Percentiles rank a stretch among this genome's conserved stretches.
Conservation (phyloP, 148 eudicot species). For the Camellia granthamiana region DNA sequence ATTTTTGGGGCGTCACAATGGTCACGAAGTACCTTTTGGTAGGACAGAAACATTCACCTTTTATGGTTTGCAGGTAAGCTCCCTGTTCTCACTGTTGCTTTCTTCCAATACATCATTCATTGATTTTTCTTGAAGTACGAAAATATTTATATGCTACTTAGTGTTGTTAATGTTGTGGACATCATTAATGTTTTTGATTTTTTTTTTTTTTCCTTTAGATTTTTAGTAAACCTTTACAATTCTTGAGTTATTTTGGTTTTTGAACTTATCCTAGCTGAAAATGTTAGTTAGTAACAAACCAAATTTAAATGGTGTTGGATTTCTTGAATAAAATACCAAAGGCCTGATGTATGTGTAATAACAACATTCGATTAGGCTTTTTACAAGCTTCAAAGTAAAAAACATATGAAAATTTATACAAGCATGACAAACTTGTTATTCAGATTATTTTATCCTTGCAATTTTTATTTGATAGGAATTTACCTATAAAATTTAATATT, state of each 20-base stretch:
- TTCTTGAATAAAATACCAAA: background rate
- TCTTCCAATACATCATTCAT: background rate
- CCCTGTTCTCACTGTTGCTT: background rate
- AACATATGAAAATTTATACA: background rate
- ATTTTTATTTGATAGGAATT: background rate
- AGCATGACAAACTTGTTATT: background rate
- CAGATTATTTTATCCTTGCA: too few relatives aligned
- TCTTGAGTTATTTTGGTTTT: background rate
- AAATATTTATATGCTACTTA: too few relatives aligned
- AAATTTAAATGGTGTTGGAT: background rate
- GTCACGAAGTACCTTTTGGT: conserved; percentile 52
- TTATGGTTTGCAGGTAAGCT: conserved; percentile 49
- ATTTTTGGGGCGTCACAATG: conserved; percentile 29
- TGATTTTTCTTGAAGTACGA: too few relatives aligned
- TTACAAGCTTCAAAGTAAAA: background rate
- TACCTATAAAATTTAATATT: background rate
- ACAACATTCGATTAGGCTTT: background rate
- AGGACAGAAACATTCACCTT: conserved; percentile 41
- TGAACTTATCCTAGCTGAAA: background rate
- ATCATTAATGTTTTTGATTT: background rate
- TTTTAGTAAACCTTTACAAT: background rate
- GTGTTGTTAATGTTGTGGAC: too few relatives aligned
- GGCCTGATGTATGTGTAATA: background rate
- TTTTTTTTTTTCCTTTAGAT: background rate
- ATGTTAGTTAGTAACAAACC: background rate